Conservation (phyloP, 1,139 yeast genomes). For the Suhomyces yuchorum region DNA sequence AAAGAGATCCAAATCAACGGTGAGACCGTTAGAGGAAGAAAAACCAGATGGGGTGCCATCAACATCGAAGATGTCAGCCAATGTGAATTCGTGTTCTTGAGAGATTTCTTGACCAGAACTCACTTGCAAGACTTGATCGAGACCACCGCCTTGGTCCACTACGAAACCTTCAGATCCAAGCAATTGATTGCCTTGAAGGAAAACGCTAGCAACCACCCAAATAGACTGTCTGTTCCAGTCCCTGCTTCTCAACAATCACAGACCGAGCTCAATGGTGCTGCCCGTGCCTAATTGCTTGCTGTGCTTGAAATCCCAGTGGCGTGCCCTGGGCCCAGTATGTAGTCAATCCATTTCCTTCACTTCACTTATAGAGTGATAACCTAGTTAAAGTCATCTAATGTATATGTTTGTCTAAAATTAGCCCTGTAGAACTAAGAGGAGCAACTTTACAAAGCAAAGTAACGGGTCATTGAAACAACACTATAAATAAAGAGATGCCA, state of each 20-base stretch:
- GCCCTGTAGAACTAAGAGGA: background rate
- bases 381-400: background rate
- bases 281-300: conserved; percentile 9
- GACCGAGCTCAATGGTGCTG: conserved; percentile 13
- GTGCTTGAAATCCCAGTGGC: background rate
- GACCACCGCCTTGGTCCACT: conserved; percentile 84
- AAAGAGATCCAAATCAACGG: conserved; percentile 73
- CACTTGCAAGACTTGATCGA: conserved; percentile 96
- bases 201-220: conserved; percentile 55
- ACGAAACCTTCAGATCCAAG: conserved; percentile 90
- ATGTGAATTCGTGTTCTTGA: conserved; percentile 90
- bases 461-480: too few relatives aligned
- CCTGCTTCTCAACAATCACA: conserved; percentile 9
- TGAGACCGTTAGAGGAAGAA: conserved; percentile 82
- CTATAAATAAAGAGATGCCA: too few relatives aligned
- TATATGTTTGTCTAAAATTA: background rate
- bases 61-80: conserved; percentile 93
- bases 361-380: background rate
- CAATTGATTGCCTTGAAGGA: conserved; percentile 94
- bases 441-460: background rate
- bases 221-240: conserved; percentile 31
- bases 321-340: conserved; percentile 3
- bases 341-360: background rate
- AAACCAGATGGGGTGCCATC: conserved; percentile 90
- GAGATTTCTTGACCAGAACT: conserved; percentile 93